A percentile compares a stretch with the other conserved stretches of the same genome.
Conservation (phyloP, 2,329 filamentous ascomycete species). For the Colletotrichum higginsianum region DNA sequence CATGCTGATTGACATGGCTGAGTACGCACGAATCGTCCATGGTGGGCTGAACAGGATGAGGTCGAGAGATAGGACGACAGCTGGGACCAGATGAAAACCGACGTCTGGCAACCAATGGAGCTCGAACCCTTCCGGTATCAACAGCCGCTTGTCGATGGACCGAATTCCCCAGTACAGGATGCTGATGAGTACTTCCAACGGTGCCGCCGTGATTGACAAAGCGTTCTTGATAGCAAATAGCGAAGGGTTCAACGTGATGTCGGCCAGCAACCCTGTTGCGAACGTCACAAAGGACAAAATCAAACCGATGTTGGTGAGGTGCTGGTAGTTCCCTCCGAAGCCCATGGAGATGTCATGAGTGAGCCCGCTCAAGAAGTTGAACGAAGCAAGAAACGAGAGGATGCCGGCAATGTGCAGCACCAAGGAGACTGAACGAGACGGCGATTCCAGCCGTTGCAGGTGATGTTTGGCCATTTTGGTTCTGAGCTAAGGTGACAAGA, state of each 20-base stretch:
- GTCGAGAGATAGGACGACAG: constrained; percentile 75
- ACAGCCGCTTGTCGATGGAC: constrained; percentile 66
- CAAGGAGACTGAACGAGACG: constrained; percentile 75
- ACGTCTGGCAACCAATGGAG: constrained; percentile 72
- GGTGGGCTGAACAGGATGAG: constrained; percentile 79
- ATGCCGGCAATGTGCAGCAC: constrained; percentile 71
- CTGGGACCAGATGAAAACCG: constrained; percentile 77
- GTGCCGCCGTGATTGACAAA: constrained; percentile 75
- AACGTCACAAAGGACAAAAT: constrained; percentile 74
- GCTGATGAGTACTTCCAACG: constrained; percentile 79
- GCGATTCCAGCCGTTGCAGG: constrained; percentile 76
- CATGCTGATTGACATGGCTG: constrained; percentile 71
- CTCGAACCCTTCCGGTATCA: constrained; percentile 69
- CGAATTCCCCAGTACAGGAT: constrained; percentile 81
- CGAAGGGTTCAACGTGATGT: constrained; percentile 70
- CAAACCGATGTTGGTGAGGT: constrained; percentile 82
- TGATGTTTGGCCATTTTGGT: constrained; percentile 66
- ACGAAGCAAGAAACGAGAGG: constrained; percentile 67
- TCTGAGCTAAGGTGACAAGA: not conserved
- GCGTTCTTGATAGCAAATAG: constrained; percentile 79
- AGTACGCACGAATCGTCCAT: constrained; percentile 76
- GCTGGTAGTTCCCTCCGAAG: constrained; percentile 80
- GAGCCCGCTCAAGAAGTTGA: constrained; percentile 65
- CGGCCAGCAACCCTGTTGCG: constrained; percentile 72
- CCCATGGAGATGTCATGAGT: constrained; percentile 68